Percentiles rank a stretch among this genome's conserved stretches.
Evolutionary conservation across 2,329 filamentous ascomycete species (phyloP).

Genomic region (Erysiphe pulchra): DNA sequence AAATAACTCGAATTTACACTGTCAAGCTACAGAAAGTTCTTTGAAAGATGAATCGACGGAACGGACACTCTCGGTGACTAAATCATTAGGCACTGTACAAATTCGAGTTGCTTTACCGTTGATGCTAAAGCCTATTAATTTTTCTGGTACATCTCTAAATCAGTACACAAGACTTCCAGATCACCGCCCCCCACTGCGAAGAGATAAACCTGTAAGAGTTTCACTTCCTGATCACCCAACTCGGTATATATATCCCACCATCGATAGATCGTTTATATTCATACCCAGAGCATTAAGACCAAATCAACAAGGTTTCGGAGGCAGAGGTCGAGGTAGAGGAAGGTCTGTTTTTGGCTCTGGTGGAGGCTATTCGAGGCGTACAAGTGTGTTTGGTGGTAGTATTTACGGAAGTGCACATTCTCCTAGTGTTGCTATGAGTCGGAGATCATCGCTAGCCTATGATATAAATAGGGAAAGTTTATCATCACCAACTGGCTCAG

Average conservation of each 20-base stretch:
- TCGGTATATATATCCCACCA: conserved; percentile 73
- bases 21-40: conserved; percentile 12
- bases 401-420: conserved; percentile 52
- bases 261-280: conserved; percentile 88
- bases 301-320: conserved; percentile 55
- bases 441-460: conserved; percentile 54
- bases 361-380: conserved; percentile 45
- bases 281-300: conserved; percentile 83
- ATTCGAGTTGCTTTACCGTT: conserved; percentile 58
- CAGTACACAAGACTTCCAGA: conserved; percentile 87
- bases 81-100: conserved; percentile 59
- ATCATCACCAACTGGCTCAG: conserved; percentile 58
- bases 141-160: conserved; percentile 55
- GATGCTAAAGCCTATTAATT: conserved; percentile 44
- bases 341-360: conserved; percentile 44
- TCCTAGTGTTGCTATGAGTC: conserved; percentile 67
- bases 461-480: conserved; percentile 45
- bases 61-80: conserved; percentile 58
- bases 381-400: conserved; percentile 54
- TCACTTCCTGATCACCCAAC: conserved; percentile 59
- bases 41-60: conserved; percentile 41
- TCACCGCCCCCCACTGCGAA: conserved; percentile 73
- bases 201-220: conserved; percentile 89
- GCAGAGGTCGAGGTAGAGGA: conserved; percentile 41
- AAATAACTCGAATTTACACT: conserved; percentile 14